Evolutionary conservation across 2,329 filamentous ascomycete species (phyloP).

Genomic region (Albifimbria verrucaria): DNA sequence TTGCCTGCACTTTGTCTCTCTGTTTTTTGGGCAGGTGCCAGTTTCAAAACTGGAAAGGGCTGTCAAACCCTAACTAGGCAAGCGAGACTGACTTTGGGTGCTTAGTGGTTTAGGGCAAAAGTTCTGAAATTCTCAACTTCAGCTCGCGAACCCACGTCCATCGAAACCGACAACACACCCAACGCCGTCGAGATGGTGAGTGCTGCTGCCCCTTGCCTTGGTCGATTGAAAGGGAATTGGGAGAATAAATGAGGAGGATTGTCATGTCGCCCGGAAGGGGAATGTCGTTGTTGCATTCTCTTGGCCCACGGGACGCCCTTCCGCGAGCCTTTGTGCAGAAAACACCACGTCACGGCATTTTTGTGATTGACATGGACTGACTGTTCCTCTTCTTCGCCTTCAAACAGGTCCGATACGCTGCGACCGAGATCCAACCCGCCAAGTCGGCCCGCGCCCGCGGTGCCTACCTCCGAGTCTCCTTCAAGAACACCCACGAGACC

Average conservation of each 20-base stretch:
- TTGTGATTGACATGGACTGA: conserved; percentile 15
- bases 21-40: no score
- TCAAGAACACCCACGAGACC: conserved; percentile 99
- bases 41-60: no score
- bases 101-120: conserved; percentile 37
- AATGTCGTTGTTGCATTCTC: neutral
- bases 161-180: conserved; percentile 52
- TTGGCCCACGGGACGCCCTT: neutral
- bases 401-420: conserved; percentile 88
- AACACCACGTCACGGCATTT: neutral
- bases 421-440: conserved; percentile 77
- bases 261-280: neutral
- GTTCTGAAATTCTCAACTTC: conserved; percentile 46
- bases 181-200: conserved; percentile 57
- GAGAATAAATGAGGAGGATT: conserved; percentile 11
- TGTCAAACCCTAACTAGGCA: conserved; percentile 42
- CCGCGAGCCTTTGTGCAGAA: no score
- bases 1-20: conserved; percentile 6
- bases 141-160: conserved; percentile 46
- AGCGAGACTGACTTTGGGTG: conserved; percentile 37
- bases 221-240: conserved; percentile 14
- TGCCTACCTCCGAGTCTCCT: conserved; percentile 97
- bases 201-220: conserved; percentile 17
- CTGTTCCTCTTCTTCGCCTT: conserved; percentile 10
- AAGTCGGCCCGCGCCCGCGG: conserved; percentile 98